Percentiles rank a stretch among this genome's conserved stretches.
Conservation (phyloP, 768 basidiomycete species). For the Cyclocybe aegerita region DNA sequence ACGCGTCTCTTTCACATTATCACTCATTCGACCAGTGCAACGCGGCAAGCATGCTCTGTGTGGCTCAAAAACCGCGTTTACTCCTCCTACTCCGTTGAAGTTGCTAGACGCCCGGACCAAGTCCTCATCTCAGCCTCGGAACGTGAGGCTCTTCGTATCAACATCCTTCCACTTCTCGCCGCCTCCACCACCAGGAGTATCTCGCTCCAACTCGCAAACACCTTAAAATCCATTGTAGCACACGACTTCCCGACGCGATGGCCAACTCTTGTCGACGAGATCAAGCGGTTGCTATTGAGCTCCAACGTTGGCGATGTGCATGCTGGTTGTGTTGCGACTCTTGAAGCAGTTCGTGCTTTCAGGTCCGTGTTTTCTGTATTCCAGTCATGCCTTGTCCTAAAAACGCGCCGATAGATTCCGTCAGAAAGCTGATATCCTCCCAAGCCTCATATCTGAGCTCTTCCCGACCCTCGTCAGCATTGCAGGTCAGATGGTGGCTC, state of each 20-base stretch:
- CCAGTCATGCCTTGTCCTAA: neutral
- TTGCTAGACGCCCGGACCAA: conserved; percentile 54
- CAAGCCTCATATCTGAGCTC: conserved; percentile 55
- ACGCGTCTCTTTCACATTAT: conserved; percentile 27
- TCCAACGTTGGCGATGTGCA: conserved; percentile 70
- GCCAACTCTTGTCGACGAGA: conserved; percentile 65
- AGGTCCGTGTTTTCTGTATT: conserved; percentile 40
- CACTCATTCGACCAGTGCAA: conserved; percentile 47
- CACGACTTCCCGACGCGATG: conserved; percentile 81
- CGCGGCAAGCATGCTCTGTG: conserved; percentile 82
- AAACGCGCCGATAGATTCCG: conserved; percentile 52
- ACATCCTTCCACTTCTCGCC: conserved; percentile 70
- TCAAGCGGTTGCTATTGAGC: conserved; percentile 63
- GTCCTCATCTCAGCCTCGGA: conserved; percentile 65
- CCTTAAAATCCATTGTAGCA: conserved; percentile 70
- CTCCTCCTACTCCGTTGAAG: conserved; percentile 58
- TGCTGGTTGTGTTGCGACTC: conserved; percentile 74
- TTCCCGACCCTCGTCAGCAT: conserved; percentile 80
- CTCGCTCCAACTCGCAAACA: conserved; percentile 73
- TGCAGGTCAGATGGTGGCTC: conserved; percentile 64
- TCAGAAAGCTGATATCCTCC: conserved; percentile 58
- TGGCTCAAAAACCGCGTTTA: conserved; percentile 91
- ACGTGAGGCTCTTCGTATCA: conserved; percentile 67
- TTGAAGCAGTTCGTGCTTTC: conserved; percentile 80
- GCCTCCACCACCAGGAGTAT: conserved; percentile 64